Evolutionary conservation across 169 alveolate genomes (phyloP).

Genomic region (Cystoisospora suis): DNA sequence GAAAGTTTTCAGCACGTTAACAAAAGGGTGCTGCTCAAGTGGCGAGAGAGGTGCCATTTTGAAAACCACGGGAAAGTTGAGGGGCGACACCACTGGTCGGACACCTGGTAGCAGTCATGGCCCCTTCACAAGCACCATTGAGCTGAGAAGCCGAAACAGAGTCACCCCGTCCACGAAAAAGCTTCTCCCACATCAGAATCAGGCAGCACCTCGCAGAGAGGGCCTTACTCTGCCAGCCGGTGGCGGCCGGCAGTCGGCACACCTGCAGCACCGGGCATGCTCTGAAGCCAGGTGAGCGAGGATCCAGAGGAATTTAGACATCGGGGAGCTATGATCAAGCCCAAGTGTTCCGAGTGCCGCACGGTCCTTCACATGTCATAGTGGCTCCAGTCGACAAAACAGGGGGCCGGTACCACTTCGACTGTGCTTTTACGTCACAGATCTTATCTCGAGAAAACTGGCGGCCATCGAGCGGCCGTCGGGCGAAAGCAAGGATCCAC

Average conservation of each 20-base stretch:
- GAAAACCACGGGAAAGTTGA: neutral
- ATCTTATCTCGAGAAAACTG: no score
- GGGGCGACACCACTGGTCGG: neutral
- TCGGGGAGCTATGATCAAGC: no score
- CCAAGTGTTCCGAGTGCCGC: no score
- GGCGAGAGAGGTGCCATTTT: neutral
- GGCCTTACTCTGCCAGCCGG: neutral
- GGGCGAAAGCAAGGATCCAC: no score
- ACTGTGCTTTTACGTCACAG: no score
- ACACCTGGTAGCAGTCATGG: neutral
- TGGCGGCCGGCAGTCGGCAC: neutral
- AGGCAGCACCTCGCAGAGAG: neutral
- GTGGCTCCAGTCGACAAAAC: no score
- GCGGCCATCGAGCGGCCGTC: no score
- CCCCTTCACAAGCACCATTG: neutral
- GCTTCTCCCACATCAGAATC: neutral
- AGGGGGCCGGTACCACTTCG: no score
- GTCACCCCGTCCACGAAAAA: neutral
- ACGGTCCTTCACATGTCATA: no score
- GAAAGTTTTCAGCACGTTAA: conserved; percentile 82
- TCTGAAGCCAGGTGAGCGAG: neutral
- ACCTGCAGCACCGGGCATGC: neutral
- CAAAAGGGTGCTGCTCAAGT: conserved; percentile 70
- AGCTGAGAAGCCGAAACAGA: neutral
- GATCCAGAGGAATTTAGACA: no score